A percentile compares a stretch with the other conserved stretches of the same genome.
phyloP scores from a whole-genome alignment of 495 filamentous ascomycete species.

The Zalerion maritima region DNA sequence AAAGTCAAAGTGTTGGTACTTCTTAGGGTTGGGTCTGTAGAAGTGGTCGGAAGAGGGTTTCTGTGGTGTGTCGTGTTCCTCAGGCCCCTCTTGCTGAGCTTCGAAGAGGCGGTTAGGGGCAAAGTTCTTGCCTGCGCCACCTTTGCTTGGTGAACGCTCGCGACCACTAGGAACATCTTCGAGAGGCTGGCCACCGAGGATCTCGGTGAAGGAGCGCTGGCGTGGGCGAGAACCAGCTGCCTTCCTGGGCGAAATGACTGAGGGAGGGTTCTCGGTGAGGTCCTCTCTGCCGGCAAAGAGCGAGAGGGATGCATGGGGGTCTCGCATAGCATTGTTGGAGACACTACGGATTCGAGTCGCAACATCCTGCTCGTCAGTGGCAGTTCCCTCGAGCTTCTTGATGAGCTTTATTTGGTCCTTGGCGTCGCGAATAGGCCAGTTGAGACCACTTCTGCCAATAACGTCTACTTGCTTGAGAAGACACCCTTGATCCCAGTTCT shows the following conservation, averaged over 20 bases:
- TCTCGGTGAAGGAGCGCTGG: slow-evolving; percentile 38
- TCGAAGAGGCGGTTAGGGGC: slow-evolving; percentile 57
- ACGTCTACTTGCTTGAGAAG: slow-evolving; percentile 86
- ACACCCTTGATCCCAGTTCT: slow-evolving; percentile 90
- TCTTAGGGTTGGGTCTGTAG: slow-evolving; percentile 51
- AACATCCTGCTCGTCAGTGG: slow-evolving; percentile 9
- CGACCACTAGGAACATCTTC: slow-evolving; percentile 28
- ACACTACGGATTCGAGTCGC: slow-evolving; percentile 26
- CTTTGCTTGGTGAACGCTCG: slow-evolving; percentile 26
- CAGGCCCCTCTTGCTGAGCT: slow-evolving; percentile 29
- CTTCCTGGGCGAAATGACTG: slow-evolving; percentile 37
- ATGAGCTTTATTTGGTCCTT: slow-evolving; percentile 73
- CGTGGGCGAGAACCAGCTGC: slow-evolving; percentile 29
- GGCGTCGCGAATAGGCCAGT: slow-evolving; percentile 88
- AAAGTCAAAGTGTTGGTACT: slow-evolving; percentile 81
- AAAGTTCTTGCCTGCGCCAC: slow-evolving; percentile 57
- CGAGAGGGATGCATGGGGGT: slow-evolving; percentile 64
- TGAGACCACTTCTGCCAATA: slow-evolving; percentile 73
- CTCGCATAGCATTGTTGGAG: slow-evolving; percentile 36
- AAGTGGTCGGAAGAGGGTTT: slow-evolving; percentile 26
- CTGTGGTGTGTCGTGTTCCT: slow-evolving; percentile 23
- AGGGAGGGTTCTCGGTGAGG: slow-evolving; percentile 24
- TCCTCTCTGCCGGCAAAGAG: slow-evolving; percentile 53
- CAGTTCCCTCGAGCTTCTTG: slow-evolving; percentile 19
- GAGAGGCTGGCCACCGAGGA: slow-evolving; percentile 28